Base-by-base conservation (phyloP, 352 stramenopile species). In the Phytophthora podocarpi region DNA sequence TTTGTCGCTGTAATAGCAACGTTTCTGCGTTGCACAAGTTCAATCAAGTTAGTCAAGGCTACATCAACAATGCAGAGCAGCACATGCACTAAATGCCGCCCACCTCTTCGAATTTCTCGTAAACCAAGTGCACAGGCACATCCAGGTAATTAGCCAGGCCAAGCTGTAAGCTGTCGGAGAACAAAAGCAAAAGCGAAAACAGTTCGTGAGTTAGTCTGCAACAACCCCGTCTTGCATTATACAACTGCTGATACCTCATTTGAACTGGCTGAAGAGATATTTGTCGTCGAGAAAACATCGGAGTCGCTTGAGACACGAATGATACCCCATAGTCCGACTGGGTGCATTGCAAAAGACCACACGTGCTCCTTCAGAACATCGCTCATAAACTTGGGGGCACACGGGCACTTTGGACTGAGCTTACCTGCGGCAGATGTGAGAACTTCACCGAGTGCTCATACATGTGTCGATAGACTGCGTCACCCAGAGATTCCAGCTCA, bases 271-370 rank as follows among this genome's bases (percentile, higher is more conserved):
- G 75, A 36, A 95, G 79, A 11, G 79, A 86, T 23, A 92, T 75
- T 28, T 87, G 54, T 37, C 80, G 72, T 23, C 82, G 70, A 59
- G 74, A 80, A 41, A 85, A 82, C 11, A 78, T 69, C 5, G 76
- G 71, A 4, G 73, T 78, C 3, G 68, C 72, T 72, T 82, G 77
- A n/a, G 82, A 81, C 8, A 89, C 66, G 32, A 95, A 92, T 2
- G 86, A 93, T 43, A 87, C 72, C 1, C 85, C 84, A 40, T 90
- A 92, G 50, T 95, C 86, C 23, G 86, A 93, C 83, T 95, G 45
- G 15, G 21, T 5, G 11, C n/a, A 63, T 26, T 34, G 18, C 10
- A 52, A 23, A n/a, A 49, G 30, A 46, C 1, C 16, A 40, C 47
- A 39, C n/a, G 15, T 31, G 32, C n/a, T 34, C 0, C 11, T 7